Percentiles rank a stretch among this genome's conserved stretches.
Evolutionary conservation across 768 basidiomycete species (phyloP).

Genomic region (Mycena leptocephala): DNA sequence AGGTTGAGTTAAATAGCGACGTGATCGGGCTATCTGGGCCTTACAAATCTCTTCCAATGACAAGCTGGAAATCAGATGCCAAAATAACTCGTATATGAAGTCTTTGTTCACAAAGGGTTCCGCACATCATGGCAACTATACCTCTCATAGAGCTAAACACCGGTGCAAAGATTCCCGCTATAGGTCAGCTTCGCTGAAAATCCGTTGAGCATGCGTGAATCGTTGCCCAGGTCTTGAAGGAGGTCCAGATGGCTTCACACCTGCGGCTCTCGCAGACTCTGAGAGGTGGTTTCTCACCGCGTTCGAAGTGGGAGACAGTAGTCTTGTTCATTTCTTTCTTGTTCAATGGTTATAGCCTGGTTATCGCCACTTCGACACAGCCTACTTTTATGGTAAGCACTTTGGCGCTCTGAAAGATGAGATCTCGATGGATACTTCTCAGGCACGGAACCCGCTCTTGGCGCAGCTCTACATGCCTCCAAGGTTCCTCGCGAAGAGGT

Average conservation of each 20-base stretch:
- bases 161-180: constrained; percentile 14
- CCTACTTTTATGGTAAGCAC: constrained; percentile 48
- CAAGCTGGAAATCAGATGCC: no score
- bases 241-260: constrained; percentile 23
- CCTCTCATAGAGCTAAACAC: constrained; percentile 21
- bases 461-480: constrained; percentile 61
- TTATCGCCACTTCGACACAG: constrained; percentile 63
- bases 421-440: neutral
- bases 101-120: no score
- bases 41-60: no score
- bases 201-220: neutral
- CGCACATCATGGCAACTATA: constrained; percentile 10
- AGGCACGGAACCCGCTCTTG: constrained; percentile 60
- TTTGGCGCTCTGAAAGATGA: neutral
- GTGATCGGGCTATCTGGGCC: no score
- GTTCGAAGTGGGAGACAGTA: constrained; percentile 47
- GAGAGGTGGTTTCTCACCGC: constrained; percentile 60
- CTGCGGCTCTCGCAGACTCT: constrained; percentile 51
- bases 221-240: constrained; percentile 10
- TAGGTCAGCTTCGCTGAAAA: constrained; percentile 1
- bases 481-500: constrained; percentile 65
- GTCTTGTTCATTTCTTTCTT: neutral
- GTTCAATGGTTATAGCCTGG: constrained; percentile 48
- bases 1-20: no score
- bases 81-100: no score